These are phyloP conservation scores for Fabrea salina DNA, from an alignment of 169 alveolate species.

Conservation along the genomic window DNA sequence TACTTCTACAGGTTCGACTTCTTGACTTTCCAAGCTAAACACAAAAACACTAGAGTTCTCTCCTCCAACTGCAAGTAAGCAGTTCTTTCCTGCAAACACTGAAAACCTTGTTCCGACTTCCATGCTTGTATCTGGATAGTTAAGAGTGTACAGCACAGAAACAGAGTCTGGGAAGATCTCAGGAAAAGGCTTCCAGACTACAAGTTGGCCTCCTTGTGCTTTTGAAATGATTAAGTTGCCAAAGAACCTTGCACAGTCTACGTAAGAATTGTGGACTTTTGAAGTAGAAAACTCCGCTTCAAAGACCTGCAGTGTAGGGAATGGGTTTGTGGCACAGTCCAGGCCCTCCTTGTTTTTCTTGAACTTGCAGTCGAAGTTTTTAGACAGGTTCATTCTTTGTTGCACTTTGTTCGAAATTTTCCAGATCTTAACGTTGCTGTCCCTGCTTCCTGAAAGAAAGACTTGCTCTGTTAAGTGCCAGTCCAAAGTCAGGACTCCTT, in stretches of 20 bases:
- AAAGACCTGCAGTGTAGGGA: neutral
- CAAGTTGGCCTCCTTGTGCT: neutral
- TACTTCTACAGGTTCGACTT: too few species aligned
- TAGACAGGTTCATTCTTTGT: neutral
- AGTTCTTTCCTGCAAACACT: too few species aligned
- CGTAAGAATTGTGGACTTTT: neutral
- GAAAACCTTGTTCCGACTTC: too few species aligned
- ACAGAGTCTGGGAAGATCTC: neutral
- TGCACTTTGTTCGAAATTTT: neutral
- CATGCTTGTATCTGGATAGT: too few species aligned
- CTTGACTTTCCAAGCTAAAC: too few species aligned
- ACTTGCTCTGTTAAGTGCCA: neutral
- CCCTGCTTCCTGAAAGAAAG: constrained; percentile 1
- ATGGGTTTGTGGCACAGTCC: neutral
- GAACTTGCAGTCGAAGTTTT: neutral
- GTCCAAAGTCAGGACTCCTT: constrained; percentile 10
- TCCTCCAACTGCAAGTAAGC: too few species aligned
- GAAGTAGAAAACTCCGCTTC: neutral
- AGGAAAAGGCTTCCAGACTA: neutral
- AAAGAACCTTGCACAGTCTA: constrained; percentile 13
- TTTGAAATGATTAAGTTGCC: constrained; percentile 4
- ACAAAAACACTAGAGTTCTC: too few species aligned
- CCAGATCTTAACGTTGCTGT: neutral
- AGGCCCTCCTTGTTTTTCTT: neutral
- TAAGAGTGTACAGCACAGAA: neutral